Evolutionary conservation across 2,329 filamentous ascomycete species (phyloP), one percentile per base, ranked within the genome.

Genomic region (Escovopsis weberi): DNA sequence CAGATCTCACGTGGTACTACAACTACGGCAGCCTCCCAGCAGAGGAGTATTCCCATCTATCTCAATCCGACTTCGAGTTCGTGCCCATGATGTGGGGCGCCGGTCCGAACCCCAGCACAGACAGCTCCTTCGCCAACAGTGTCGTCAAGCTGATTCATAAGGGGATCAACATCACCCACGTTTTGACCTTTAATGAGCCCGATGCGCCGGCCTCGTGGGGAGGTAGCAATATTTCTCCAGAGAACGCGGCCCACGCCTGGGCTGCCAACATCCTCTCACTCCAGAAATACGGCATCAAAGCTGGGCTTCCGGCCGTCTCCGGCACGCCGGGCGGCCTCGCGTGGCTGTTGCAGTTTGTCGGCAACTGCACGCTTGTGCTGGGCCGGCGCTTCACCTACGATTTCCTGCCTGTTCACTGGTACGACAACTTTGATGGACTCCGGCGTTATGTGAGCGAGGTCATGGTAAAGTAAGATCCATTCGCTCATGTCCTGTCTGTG

Each of bases 21-120:
- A 89, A 88, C 65, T 91, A 88, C 60, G 60, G 63, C 26, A 54
- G 67, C 18, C 55, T 59, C 4, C 82, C 83, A 1, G 74, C 78
- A 0, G 47, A 67, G 0, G 63, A 63, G 36, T 80, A 70, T 55
- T 49, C 59, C 35, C 59, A 66, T 40, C 53, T 67, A 28, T 51
- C 68, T 0, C 72, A 79, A 51, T 62, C 66, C 12, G 59, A 68
- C 12, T 75, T 89, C 51, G 70, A 84, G 57, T 91, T 85, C 59
- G 78, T 89, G 1, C 84, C 85, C 40, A 86, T 87, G 83, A 72
- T 87, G 46, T 89, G 80, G 80, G 82, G 82, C 28, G 65, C 73
- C 8, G 63, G 66, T 3, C 46, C 61, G 10, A 55, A 68, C 45
- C 54, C 60, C 18, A 56, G 63, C 19, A 62, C 66, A 43, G 69